These are phyloP conservation scores for Pseudonectria foliicola DNA, from an alignment of 2,329 filamentous ascomycete species.

Conservation along the genomic window DNA sequence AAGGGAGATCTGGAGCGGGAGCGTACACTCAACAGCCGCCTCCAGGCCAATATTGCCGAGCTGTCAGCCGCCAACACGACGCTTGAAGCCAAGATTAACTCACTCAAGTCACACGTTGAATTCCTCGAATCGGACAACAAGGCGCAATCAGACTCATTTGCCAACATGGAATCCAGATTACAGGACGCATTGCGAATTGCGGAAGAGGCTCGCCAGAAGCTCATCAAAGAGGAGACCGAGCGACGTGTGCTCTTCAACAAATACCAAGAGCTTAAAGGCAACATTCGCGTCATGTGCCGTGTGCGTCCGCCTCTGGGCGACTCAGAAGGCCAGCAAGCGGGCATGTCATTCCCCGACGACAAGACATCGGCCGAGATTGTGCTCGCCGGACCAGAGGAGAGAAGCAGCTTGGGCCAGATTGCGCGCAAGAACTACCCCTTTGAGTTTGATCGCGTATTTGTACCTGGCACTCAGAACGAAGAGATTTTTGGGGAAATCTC, in stretches of 20 bases:
- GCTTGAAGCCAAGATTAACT: slow-evolving; percentile 68
- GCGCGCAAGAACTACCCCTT: slow-evolving; percentile 77
- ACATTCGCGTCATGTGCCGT: slow-evolving; percentile 96
- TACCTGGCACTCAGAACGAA: slow-evolving; percentile 66
- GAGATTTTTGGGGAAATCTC: slow-evolving; percentile 95
- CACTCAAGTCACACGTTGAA: slow-evolving; percentile 73
- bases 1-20: slow-evolving; percentile 53
- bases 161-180: slow-evolving; percentile 71
- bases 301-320: slow-evolving; percentile 66
- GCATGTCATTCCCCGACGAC: slow-evolving; percentile 72
- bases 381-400: slow-evolving; percentile 75
- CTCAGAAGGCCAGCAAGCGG: slow-evolving; percentile 58
- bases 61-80: slow-evolving; percentile 54
- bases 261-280: slow-evolving; percentile 95
- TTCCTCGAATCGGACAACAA: slow-evolving; percentile 87
- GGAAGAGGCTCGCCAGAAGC: slow-evolving; percentile 66
- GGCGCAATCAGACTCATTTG: slow-evolving; percentile 79
- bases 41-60: slow-evolving; percentile 49
- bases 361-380: slow-evolving; percentile 84
- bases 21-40: slow-evolving; percentile 49
- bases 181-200: slow-evolving; percentile 68
- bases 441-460: slow-evolving; percentile 89
- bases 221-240: slow-evolving; percentile 85
- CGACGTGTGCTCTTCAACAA: slow-evolving; percentile 93
- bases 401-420: slow-evolving; percentile 68